phyloP scores from a whole-genome alignment of 805 yeast species.

The Komagataella populi region DNA sequence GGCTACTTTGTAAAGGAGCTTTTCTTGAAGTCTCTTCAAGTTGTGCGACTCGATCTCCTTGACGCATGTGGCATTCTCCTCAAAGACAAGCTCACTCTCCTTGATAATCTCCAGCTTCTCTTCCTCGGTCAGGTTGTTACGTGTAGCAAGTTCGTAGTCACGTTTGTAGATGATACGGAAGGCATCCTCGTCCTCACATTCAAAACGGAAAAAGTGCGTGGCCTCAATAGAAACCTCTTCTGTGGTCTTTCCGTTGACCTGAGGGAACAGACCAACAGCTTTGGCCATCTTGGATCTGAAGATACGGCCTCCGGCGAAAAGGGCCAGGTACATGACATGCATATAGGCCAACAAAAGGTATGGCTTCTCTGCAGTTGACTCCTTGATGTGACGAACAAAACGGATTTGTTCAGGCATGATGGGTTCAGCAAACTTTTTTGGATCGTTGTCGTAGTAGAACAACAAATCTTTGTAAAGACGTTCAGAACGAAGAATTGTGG shows the following conservation, averaged over 20 bases:
- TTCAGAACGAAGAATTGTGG: constrained; percentile 50
- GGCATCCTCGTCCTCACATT: constrained; percentile 46
- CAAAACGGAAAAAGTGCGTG: constrained; percentile 60
- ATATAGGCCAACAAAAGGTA: constrained; percentile 64
- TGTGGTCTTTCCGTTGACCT: constrained; percentile 49
- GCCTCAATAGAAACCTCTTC: constrained; percentile 50
- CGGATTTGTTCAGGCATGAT: constrained; percentile 47
- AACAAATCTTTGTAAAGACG: constrained; percentile 47
- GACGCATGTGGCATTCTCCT: constrained; percentile 45
- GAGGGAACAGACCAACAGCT: constrained; percentile 66
- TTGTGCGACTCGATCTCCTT: constrained; percentile 59
- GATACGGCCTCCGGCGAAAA: constrained; percentile 77
- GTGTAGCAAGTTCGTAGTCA: constrained; percentile 65
- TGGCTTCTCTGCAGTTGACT: constrained; percentile 46
- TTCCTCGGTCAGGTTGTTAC: constrained; percentile 53
- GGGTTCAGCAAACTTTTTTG: constrained; percentile 42
- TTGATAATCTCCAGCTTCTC: constrained; percentile 60
- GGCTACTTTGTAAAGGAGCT: constrained; percentile 37
- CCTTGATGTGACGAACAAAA: constrained; percentile 46
- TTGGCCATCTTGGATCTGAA: constrained; percentile 53
- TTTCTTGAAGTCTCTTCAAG: constrained; percentile 37
- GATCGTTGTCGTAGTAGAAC: constrained; percentile 47
- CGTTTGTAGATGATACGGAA: constrained; percentile 57
- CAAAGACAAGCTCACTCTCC: constrained; percentile 54
- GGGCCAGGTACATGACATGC: constrained; percentile 75